Conservation (phyloP, 2,329 filamentous ascomycete species). For the Sarocladiaceae sp. region DNA sequence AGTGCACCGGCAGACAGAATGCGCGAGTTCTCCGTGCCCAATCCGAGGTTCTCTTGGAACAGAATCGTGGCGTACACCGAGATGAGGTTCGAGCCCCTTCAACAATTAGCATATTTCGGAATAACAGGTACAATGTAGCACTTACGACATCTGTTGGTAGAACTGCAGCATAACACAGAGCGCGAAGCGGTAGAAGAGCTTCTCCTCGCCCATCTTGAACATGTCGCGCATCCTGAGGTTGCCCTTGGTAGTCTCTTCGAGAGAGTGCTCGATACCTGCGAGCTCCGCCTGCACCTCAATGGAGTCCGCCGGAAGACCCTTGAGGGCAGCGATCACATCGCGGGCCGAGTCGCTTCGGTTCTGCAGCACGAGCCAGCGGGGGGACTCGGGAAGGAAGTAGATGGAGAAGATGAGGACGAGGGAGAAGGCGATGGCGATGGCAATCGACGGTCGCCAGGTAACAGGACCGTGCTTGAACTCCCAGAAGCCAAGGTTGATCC, state of each 20-base stretch:
- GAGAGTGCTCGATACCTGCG: conserved; percentile 39
- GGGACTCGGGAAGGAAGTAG: conserved; percentile 29
- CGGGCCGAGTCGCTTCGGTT: conserved; percentile 24
- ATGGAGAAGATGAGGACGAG: conserved; percentile 26
- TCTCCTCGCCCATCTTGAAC: conserved; percentile 42
- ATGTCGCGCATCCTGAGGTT: conserved; percentile 34
- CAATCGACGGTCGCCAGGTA: conserved; percentile 28
- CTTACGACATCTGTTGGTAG: conserved; percentile 18
- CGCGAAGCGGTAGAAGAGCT: conserved; percentile 38
- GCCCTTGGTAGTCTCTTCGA: conserved; percentile 33
- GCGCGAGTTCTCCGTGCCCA: conserved; percentile 29
- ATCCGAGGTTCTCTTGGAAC: conserved; percentile 33
- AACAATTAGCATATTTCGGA: background rate
- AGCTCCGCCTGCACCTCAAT: conserved; percentile 35
- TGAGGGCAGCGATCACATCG: conserved; percentile 29
- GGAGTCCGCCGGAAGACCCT: conserved; percentile 29
- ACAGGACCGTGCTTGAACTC: conserved; percentile 21
- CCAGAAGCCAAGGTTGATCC: conserved; percentile 40
- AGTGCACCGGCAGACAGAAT: conserved; percentile 41
- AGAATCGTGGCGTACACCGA: conserved; percentile 38
- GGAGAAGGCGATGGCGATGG: conserved; percentile 25
- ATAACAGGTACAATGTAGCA: background rate
- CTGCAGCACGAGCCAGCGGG: conserved; percentile 29
- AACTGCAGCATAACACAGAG: conserved; percentile 26
- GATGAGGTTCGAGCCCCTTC: conserved; percentile 20